A percentile compares a stretch with the other conserved stretches of the same genome.
phyloP scores from a whole-genome alignment of 371 early-diverging fungal species.

The Nematocida homosporus region DNA sequence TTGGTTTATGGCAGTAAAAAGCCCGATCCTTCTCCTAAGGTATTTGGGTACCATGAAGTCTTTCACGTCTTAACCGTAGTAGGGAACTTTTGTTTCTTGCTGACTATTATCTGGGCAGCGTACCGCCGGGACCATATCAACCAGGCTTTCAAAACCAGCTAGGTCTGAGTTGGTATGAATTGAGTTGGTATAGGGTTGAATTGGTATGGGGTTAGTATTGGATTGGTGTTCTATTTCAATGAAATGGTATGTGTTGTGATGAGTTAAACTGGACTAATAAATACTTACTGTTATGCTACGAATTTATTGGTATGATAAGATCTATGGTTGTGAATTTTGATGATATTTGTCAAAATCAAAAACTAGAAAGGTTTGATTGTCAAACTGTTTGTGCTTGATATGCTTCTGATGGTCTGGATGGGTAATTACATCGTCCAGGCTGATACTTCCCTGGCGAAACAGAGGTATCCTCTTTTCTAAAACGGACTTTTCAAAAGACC shows the following conservation, averaged over 20 bases:
- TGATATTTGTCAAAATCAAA: slow-evolving; percentile 11
- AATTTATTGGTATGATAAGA: too few species aligned
- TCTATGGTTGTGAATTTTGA: too few species aligned
- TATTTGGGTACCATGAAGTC: slow-evolving; percentile 69
- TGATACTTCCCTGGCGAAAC: not conserved
- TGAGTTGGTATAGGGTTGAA: too few species aligned
- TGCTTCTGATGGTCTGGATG: not conserved
- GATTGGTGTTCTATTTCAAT: too few species aligned
- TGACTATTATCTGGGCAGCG: slow-evolving; percentile 59
- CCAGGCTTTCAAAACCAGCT: too few species aligned
- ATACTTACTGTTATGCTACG: not conserved
- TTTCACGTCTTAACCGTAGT: slow-evolving; percentile 67
- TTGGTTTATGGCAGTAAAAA: slow-evolving; percentile 63
- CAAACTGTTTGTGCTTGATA: slow-evolving; percentile 6
- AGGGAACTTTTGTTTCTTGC: slow-evolving; percentile 66
- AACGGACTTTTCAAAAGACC: slow-evolving; percentile 29
- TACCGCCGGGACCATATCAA: too few species aligned
- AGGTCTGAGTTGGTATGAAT: too few species aligned
- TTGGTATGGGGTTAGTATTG: too few species aligned
- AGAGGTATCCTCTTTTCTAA: slow-evolving; percentile 8
- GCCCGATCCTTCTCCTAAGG: slow-evolving; percentile 65
- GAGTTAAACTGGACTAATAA: too few species aligned
- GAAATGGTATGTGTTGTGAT: too few species aligned
- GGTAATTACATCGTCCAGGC: slow-evolving; percentile 24
- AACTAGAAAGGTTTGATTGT: slow-evolving; percentile 6